Conservation (phyloP, 208 protist genomes). For the Crithidia brevicula region DNA sequence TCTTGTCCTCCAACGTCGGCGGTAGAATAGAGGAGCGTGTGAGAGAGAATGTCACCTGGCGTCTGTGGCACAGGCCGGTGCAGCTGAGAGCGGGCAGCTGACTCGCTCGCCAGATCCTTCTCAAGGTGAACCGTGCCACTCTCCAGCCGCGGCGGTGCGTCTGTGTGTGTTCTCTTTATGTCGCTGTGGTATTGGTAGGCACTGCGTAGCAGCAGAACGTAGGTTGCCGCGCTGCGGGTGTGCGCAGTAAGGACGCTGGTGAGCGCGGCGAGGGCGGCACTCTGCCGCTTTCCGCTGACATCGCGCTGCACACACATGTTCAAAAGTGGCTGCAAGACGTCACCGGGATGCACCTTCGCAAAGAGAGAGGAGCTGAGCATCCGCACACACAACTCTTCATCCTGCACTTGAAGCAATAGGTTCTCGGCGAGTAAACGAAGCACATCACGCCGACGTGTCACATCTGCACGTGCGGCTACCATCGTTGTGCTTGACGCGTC, state of each 20-base stretch:
- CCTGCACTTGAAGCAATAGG: conserved; percentile 70
- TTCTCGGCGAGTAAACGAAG: conserved; percentile 75
- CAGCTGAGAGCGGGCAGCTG: neutral
- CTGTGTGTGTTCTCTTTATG: neutral
- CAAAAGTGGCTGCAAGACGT: conserved; percentile 74
- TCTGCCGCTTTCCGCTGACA: conserved; percentile 49
- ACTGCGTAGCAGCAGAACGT: conserved; percentile 13
- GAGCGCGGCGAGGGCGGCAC: conserved; percentile 50
- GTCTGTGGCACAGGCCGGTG: conserved; percentile 28
- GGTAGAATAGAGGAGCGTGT: conserved; percentile 46
- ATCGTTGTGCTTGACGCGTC: too few species aligned
- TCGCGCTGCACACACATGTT: conserved; percentile 60
- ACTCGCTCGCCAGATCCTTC: too few species aligned
- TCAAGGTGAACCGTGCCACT: too few species aligned
- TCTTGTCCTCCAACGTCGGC: neutral
- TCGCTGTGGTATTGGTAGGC: conserved; percentile 16
- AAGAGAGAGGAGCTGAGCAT: conserved; percentile 74
- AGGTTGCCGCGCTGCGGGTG: conserved; percentile 31
- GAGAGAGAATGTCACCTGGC: conserved; percentile 48
- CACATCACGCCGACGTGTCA: conserved; percentile 49
- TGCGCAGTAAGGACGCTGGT: conserved; percentile 58
- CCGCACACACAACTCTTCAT: conserved; percentile 78
- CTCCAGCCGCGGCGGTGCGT: too few species aligned
- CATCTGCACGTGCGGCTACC: too few species aligned
- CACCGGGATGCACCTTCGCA: conserved; percentile 73